Evolutionary conservation across 1,284 basidiomycete species (phyloP), one percentile per base, ranked within the genome.

Genomic region (Pseudozyma hubeiensis): DNA sequence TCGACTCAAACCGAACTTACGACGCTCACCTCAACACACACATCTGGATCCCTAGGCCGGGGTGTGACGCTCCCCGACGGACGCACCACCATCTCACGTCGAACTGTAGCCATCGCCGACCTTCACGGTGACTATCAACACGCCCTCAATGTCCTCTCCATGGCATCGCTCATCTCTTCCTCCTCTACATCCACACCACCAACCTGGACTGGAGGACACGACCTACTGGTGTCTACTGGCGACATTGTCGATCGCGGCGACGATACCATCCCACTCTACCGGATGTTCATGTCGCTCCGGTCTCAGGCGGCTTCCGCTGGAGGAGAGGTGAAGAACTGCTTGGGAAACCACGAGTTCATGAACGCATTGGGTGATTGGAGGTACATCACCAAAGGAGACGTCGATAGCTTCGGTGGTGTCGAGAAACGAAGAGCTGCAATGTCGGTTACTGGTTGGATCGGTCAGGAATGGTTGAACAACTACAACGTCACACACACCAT

Each of bases 361-460:
- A 85, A 85, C 48, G 82, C 81, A 0, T 49, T 85, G 31, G 77
- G 79, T 7, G 86, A 87, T 64, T 86, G 85, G 85, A 60, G 86
- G 1, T 86, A 86, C 37, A 86, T 86, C 7, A 86, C 85, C 0
- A 51, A 63, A 10, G 82, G 83, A 10, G 86, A 87, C 59, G 80
- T 86, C 5, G 70, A 68, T 5, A 79, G 80, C 7, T 85, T 84
- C 33, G 81, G 84, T 11, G 82, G 81, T 0, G 19, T 48, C 0
- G 37, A 61, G 2, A 70, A 47, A 17, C 65, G 83, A 7, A 30
- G 80, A 1, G 13, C 53, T 0, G 81, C 78, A 29, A 78, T 84
- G 57, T 70, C 78, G 81, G 11, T 85, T 81, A 7, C 91, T 4
- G 82, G 82, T 13, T 84, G 82, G 82, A 69, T 84, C 11, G 82